A percentile compares a stretch with the other conserved stretches of the same genome.
Conservation (phyloP, 139 green algal species). For the Volvox africanus region DNA sequence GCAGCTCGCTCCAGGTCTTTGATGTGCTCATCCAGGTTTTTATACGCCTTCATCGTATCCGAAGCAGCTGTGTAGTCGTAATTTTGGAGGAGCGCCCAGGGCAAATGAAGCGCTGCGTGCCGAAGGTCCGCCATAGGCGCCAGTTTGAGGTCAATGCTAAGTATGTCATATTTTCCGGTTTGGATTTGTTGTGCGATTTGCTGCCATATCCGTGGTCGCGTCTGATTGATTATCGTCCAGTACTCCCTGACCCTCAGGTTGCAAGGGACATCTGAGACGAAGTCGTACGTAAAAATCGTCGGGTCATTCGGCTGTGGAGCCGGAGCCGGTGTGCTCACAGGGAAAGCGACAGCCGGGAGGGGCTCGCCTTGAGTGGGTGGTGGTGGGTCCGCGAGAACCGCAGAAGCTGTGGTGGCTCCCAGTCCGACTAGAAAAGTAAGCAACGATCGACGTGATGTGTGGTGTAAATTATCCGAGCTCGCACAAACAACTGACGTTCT, state of each 20-base stretch:
- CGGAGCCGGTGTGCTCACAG: not conserved
- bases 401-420: not conserved
- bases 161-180: not conserved
- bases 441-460: not conserved
- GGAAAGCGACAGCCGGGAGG: conserved; percentile 20
- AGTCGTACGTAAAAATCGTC: conserved; percentile 20
- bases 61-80: conserved; percentile 22
- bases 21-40: conserved; percentile 35
- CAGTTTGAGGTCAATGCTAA: conserved; percentile 14
- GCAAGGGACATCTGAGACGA: conserved; percentile 31
- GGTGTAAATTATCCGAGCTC: not conserved
- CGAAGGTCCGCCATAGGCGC: conserved; percentile 49
- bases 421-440: not conserved
- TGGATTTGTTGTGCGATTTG: conserved; percentile 48
- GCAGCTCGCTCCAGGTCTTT: conserved; percentile 34
- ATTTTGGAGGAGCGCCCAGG: conserved; percentile 56
- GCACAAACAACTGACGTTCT: not conserved
- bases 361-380: not conserved
- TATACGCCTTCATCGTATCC: conserved; percentile 32
- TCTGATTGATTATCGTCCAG: conserved; percentile 37
- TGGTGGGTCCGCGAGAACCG: not conserved
- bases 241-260: conserved; percentile 54
- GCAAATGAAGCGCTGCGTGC: conserved; percentile 42
- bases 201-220: conserved; percentile 13
- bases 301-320: conserved; percentile 9